phyloP scores from a whole-genome alignment of 78 protist genomes.

The Dictyostelium firmibasis region DNA sequence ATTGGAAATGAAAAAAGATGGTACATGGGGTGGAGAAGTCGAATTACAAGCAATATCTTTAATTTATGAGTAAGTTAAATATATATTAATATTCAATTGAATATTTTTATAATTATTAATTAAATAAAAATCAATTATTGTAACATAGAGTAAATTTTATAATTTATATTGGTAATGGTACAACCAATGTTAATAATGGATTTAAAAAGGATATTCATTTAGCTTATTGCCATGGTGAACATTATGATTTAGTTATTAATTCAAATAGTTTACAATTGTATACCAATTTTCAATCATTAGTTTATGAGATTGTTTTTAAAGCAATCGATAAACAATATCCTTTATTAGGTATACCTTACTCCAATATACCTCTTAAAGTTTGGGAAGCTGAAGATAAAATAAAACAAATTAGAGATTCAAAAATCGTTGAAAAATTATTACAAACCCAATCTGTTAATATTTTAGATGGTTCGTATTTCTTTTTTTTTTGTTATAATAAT shows the following conservation, averaged over 20 bases:
- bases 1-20: constrained; percentile 12
- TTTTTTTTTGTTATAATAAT: too few relatives aligned
- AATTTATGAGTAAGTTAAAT: constrained; percentile 17
- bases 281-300: constrained; percentile 2
- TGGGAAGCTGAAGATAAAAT: constrained; percentile 34
- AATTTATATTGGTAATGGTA: constrained; percentile 16
- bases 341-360: neutral
- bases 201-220: neutral
- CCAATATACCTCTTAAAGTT: neutral
- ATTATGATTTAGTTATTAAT: constrained; percentile 36
- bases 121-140: neutral
- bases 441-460: constrained; percentile 2
- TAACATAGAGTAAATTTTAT: constrained; percentile 33
- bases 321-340: neutral
- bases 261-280: neutral
- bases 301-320: constrained; percentile 3
- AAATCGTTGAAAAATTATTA: neutral
- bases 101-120: neutral
- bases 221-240: constrained; percentile 65
- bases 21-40: constrained; percentile 70
- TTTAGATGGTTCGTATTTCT: neutral
- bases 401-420: neutral
- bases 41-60: constrained; percentile 62
- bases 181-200: constrained; percentile 33
- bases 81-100: too few relatives aligned